A percentile compares a stretch with the other conserved stretches of the same genome.
Conservation (phyloP, 805 yeast genomes). For the baker's yeast (Saccharomyces cerevisiae) region DNA sequence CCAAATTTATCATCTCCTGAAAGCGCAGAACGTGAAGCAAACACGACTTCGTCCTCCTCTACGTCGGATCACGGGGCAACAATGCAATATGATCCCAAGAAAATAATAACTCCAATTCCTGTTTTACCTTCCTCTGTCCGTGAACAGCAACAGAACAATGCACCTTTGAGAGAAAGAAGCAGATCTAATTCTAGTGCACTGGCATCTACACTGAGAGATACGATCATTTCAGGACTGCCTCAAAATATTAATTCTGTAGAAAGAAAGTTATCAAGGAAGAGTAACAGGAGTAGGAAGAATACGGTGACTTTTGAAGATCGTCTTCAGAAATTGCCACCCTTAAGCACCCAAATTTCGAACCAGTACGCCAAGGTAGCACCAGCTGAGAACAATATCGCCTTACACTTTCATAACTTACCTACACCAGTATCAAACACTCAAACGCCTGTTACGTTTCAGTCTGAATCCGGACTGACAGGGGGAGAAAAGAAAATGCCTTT, state of each 20-base stretch:
- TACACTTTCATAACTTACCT: neutral
- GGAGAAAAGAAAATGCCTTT: conserved; percentile 14
- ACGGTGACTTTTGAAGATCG: conserved; percentile 4
- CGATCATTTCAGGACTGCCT: neutral
- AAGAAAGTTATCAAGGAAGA: conserved; percentile 10
- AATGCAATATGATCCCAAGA: neutral
- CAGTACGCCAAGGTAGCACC: neutral
- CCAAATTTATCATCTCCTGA: neutral
- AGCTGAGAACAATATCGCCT: neutral
- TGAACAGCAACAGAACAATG: neutral
- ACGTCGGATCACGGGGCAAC: neutral
- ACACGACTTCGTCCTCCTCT: neutral
- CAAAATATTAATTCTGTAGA: neutral
- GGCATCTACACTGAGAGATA: neutral
- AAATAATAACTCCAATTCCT: neutral
- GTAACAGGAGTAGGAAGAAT: conserved; percentile 10
- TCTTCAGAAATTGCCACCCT: conserved; percentile 4
- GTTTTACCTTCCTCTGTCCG: neutral
- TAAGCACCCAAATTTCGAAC: neutral
- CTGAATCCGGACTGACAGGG: neutral
- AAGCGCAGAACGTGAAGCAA: neutral
- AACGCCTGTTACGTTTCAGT: neutral
- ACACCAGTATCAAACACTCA: neutral
- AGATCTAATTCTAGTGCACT: neutral
- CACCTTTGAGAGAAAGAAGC: neutral